Conservation (phyloP, 2,329 filamentous ascomycete species). For the Beauveria australis region DNA sequence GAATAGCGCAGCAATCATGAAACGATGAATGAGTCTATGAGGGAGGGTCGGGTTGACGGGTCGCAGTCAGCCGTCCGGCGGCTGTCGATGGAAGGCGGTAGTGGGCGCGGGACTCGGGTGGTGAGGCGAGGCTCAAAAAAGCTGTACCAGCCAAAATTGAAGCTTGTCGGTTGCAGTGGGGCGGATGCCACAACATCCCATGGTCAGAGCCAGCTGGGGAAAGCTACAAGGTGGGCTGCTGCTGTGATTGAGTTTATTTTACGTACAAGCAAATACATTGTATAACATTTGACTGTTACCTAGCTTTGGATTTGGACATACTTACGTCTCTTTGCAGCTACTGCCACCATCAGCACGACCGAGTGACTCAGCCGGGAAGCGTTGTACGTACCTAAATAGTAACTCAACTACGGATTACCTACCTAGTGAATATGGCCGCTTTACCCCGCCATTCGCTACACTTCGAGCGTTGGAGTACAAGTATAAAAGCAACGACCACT, state of each 20-base stretch:
- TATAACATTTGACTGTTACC: not conserved
- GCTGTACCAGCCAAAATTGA: not conserved
- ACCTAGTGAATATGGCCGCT: not conserved
- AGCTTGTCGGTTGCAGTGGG: conserved; percentile 1
- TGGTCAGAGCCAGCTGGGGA: not conserved
- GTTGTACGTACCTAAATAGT: not conserved
- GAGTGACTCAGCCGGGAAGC: conserved; percentile 7
- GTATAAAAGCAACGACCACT: not conserved
- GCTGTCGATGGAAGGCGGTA: not conserved
- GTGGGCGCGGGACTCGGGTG: not conserved
- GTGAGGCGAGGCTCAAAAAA: conserved; percentile 1
- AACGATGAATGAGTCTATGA: not conserved
- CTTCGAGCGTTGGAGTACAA: not conserved
- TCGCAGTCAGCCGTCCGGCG: conserved; percentile 1
- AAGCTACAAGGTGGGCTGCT: not conserved
- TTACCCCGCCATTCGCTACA: not conserved
- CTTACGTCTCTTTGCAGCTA: not conserved
- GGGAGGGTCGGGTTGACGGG: not conserved
- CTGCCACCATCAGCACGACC: not conserved
- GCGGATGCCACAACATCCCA: not conserved
- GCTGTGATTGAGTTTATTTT: not conserved
- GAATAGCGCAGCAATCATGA: conserved; percentile 19
- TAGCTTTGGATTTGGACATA: no score
- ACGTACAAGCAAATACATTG: not conserved
- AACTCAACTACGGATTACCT: no score